phyloP scores from a whole-genome alignment of 495 filamentous ascomycete species.

The Choiromyces venosus region DNA sequence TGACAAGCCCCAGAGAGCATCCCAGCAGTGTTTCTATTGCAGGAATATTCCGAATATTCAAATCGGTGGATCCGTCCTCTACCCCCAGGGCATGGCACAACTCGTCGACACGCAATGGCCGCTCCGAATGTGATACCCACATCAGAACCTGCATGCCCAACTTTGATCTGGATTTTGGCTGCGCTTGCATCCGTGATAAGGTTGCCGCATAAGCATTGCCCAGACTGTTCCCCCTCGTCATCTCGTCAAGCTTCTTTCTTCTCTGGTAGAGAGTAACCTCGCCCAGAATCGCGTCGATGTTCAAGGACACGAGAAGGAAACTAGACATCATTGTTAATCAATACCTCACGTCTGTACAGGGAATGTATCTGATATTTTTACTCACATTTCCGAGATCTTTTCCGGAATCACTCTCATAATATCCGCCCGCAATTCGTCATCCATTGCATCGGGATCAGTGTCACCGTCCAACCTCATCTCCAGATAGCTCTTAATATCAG shows the following conservation, averaged over 20 bases:
- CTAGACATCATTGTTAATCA: background rate
- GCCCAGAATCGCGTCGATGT: background rate
- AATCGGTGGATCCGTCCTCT: background rate
- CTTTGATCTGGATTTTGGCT: background rate
- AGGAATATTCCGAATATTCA: background rate
- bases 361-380: background rate
- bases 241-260: background rate
- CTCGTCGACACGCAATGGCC: background rate
- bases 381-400: background rate
- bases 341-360: background rate
- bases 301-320: background rate
- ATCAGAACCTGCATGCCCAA: background rate
- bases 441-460: background rate
- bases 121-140: background rate
- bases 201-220: background rate
- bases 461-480: background rate
- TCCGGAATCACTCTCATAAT: background rate
- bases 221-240: background rate
- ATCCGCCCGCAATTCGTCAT: background rate
- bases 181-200: background rate
- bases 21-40: background rate
- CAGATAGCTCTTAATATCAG: background rate
- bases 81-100: background rate
- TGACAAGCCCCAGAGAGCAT: background rate
- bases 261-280: background rate